Percentiles rank a stretch among this genome's conserved stretches.
phyloP scores from a whole-genome alignment of 495 filamentous ascomycete genomes.

The Schizothecium vesticola region DNA sequence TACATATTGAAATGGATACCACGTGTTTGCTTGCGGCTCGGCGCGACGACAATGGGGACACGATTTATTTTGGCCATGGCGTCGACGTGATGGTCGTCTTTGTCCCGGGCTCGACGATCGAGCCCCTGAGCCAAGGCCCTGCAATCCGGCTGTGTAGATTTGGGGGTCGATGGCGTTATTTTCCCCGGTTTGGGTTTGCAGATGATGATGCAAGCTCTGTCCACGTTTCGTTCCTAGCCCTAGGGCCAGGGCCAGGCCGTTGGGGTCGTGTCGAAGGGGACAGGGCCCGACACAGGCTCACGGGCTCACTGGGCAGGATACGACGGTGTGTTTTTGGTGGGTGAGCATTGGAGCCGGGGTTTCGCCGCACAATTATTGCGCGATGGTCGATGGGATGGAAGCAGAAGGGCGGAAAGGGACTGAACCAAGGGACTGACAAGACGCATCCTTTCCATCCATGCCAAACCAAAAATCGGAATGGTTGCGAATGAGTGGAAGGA shows the following conservation, averaged over 20 bases:
- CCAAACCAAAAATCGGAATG: neutral
- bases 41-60: neutral
- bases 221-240: neutral
- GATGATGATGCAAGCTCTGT: neutral
- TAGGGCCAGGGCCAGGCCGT: neutral
- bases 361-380: neutral
- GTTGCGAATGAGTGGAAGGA: neutral
- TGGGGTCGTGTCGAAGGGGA: neutral
- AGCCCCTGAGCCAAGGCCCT: neutral
- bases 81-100: neutral
- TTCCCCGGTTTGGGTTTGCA: neutral
- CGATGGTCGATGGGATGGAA: neutral
- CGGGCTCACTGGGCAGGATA: neutral
- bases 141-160: neutral
- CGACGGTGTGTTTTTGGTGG: neutral
- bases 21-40: neutral
- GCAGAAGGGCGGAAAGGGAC: no score
- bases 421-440: no score
- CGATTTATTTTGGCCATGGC: neutral
- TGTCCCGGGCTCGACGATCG: neutral
- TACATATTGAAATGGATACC: slow-evolving; percentile 12
- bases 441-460: no score
- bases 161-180: neutral
- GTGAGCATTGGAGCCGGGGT: neutral
- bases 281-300: no score